Evolutionary conservation across 2,329 filamentous ascomycete species (phyloP).

Genomic region (Exserohilum turcica): DNA sequence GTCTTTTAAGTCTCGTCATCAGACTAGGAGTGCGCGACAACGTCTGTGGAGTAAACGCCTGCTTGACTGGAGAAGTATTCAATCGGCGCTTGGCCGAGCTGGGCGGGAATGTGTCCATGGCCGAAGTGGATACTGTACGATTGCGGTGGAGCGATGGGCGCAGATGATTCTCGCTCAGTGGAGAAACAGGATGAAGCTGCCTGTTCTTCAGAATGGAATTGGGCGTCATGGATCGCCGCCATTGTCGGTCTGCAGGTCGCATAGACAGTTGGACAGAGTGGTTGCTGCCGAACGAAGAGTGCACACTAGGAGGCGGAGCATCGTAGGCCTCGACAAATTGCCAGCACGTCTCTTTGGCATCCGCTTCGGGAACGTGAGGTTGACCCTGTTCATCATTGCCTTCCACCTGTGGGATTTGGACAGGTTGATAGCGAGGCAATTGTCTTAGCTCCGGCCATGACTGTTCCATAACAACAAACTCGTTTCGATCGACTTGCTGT

Average conservation of each 20-base stretch:
- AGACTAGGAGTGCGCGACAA: slow-evolving; percentile 47
- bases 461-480: slow-evolving; percentile 16
- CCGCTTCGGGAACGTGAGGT: slow-evolving; percentile 61
- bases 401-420: slow-evolving; percentile 44
- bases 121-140: slow-evolving; percentile 38
- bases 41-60: slow-evolving; percentile 32
- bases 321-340: slow-evolving; percentile 69
- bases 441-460: slow-evolving; percentile 71
- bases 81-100: slow-evolving; percentile 40
- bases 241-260: slow-evolving; percentile 43
- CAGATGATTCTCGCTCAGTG: slow-evolving; percentile 41
- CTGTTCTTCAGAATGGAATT: slow-evolving; percentile 40
- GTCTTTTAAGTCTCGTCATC: slow-evolving; percentile 51
- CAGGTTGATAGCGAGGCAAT: slow-evolving; percentile 62
- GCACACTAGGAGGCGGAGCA: slow-evolving; percentile 53
- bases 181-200: slow-evolving; percentile 42
- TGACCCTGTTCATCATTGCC: slow-evolving; percentile 46
- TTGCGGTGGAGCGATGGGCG: slow-evolving; percentile 32
- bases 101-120: slow-evolving; percentile 27
- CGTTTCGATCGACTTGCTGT: slow-evolving; percentile 58
- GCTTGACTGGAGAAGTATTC: slow-evolving; percentile 37
- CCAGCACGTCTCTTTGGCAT: slow-evolving; percentile 71
- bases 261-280: slow-evolving; percentile 40
- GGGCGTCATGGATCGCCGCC: slow-evolving; percentile 44
- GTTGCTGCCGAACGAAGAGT: slow-evolving; percentile 52